Conservation (phyloP, 225 moss, liverwort and hornwort species). For the Rhytidiadelphus loreus region DNA sequence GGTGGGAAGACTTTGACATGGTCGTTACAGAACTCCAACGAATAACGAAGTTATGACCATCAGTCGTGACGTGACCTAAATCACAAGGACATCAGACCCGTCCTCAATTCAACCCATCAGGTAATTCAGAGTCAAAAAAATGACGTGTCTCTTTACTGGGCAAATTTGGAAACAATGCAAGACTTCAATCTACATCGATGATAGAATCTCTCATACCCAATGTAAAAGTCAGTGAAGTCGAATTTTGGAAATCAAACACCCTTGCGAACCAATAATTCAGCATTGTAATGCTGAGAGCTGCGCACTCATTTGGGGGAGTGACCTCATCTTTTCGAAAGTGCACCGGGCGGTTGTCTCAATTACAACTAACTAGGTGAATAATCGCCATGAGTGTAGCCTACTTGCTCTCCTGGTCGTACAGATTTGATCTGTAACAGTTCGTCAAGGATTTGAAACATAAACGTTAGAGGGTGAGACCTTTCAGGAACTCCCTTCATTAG, state of each 20-base stretch:
- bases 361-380: not conserved
- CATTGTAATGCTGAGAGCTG: not conserved
- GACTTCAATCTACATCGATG: not conserved
- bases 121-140: not conserved
- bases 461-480: too few relatives aligned
- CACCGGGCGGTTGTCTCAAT: not conserved
- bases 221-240: not conserved
- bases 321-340: not conserved
- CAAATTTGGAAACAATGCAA: not conserved
- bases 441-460: constrained; percentile 23
- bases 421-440: constrained; percentile 12
- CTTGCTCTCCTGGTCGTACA: constrained; percentile 57
- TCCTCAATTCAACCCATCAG: not conserved
- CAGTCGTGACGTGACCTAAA: not conserved
- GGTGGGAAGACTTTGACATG: not conserved
- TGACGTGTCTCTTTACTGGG: not conserved
- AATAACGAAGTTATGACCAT: not conserved
- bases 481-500: not conserved
- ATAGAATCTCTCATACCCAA: not conserved
- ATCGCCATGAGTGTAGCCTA: constrained; percentile 5
- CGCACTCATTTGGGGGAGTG: not conserved
- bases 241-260: not conserved
- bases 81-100: not conserved
- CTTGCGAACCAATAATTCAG: not conserved
- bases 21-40: not conserved